Evolutionary conservation across 1,139 yeast species (phyloP), one percentile per base, ranked within the genome.

Genomic region (Saccharomyces pastorianus): DNA sequence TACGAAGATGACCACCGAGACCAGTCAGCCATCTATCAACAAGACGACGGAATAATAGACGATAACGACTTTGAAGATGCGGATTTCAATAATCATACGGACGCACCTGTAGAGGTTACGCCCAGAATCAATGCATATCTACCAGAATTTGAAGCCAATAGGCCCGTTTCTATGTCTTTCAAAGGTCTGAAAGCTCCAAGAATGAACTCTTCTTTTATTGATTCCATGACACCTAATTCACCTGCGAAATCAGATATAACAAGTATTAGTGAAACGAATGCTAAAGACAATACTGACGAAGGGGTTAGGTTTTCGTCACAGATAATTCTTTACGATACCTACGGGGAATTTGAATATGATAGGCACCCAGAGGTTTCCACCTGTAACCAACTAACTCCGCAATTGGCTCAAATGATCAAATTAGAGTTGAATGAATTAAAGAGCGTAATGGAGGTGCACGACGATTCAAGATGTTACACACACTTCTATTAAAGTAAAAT

Each of bases 291-390:
- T 3, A 17, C 9, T 6, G 44, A 11, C n/a, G n/a, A 38, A 17
- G 44, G 25, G 6, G 96, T 93, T 14, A 73, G 82, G 49, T 93
- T 93, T 70, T 85, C 96, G 2, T 85, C 96, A 0, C 78, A 90
- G 63, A 88, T 93, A 59, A 81, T 89, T 11, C 78, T 93, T 51
- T 93, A 85, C 70, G 96, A 90, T 59, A 93, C 97, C 0, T 90
- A 87, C 69, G 81, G 86, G 58, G 84, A 85, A 49, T 83, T 81
- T 20, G 96, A 88, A 61, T 93, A 93, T 68, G 98, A 93, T 69
- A 82, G 99, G 64, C 90, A 86, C 60, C 97, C 98, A 0, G 98
- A 90, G 60, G 78, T 85, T 47, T 96, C 96, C 4, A 90, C 98
- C 1, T 91, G 98, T 73, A 90, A 91, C 71, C 90, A 86, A 66